Percentiles rank a stretch among this genome's conserved stretches.
phyloP scores from a whole-genome alignment of 306 rosid genomes.

The Astragalus membranaceus region DNA sequence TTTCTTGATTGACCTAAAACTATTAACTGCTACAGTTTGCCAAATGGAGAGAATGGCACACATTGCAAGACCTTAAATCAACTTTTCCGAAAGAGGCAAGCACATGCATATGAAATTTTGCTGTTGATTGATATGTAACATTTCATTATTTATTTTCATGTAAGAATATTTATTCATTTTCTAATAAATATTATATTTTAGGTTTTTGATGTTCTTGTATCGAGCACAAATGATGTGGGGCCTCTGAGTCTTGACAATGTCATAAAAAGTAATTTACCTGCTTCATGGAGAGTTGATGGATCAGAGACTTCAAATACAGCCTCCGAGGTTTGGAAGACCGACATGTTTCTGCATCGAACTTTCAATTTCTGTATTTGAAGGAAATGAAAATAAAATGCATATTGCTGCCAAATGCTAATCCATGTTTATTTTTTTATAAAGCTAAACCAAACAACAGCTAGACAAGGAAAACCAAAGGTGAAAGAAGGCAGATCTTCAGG shows the following conservation, averaged over 20 bases:
- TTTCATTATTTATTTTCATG: slow-evolving; percentile 1
- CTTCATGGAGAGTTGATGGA: slow-evolving; percentile 64
- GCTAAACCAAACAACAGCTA: slow-evolving; percentile 37
- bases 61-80: slow-evolving; percentile 60
- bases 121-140: slow-evolving; percentile 6
- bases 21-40: slow-evolving; percentile 36
- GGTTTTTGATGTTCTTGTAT: slow-evolving; percentile 74
- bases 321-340: slow-evolving; percentile 54
- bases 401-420: slow-evolving; percentile 1
- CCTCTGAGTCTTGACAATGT: slow-evolving; percentile 76
- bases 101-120: slow-evolving; percentile 13
- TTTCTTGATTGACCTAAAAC: slow-evolving; percentile 1
- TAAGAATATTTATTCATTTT: slow-evolving; percentile 4
- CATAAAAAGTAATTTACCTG: slow-evolving; percentile 66
- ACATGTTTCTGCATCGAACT: slow-evolving; percentile 24
- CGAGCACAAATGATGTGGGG: slow-evolving; percentile 75
- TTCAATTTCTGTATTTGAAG: neutral
- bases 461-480: slow-evolving; percentile 35
- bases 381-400: neutral
- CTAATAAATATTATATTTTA: slow-evolving; percentile 36
- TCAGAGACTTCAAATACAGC: slow-evolving; percentile 33
- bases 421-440: slow-evolving; percentile 19
- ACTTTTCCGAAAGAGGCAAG: slow-evolving; percentile 78
- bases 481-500: slow-evolving; percentile 43
- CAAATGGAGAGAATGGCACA: slow-evolving; percentile 67